A percentile compares a stretch with the other conserved stretches of the same genome.
Conservation (phyloP, 768 basidiomycete genomes). For the Psilocybe sp. region DNA sequence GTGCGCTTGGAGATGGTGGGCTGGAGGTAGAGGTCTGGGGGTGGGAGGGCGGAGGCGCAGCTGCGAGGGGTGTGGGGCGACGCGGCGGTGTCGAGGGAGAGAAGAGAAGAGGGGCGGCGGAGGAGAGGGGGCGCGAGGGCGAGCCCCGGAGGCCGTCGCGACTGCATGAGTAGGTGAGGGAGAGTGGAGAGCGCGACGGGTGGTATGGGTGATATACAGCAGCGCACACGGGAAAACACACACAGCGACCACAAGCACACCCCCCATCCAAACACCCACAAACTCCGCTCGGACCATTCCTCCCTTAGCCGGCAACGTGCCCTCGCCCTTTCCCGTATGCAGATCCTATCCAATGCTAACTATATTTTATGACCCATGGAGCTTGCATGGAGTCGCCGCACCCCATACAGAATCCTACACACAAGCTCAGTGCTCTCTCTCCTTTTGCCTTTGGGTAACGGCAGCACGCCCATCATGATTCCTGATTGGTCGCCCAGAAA, state of each 20-base stretch:
- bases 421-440: no score
- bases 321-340: no score
- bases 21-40: conserved; percentile 53
- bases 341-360: no score
- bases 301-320: no score
- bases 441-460: no score
- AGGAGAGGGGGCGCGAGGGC: conserved; percentile 55
- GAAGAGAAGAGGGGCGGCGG: conserved; percentile 46
- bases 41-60: conserved; percentile 53
- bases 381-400: no score
- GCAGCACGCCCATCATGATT: no score
- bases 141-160: conserved; percentile 48
- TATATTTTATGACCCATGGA: no score
- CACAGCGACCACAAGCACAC: conserved; percentile 7
- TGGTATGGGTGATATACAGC: conserved; percentile 12
- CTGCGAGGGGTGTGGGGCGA: conserved; percentile 57
- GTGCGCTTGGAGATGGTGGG: conserved; percentile 47
- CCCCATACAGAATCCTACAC: no score
- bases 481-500: no score
- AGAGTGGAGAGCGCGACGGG: conserved; percentile 28
- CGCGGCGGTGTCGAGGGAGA: conserved; percentile 40
- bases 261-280: background rate
- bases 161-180: conserved; percentile 40
- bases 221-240: conserved; percentile 1
- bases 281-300: no score